Evolutionary conservation across 441 rosid genomes (phyloP).

Genomic region (California macrophylla): DNA sequence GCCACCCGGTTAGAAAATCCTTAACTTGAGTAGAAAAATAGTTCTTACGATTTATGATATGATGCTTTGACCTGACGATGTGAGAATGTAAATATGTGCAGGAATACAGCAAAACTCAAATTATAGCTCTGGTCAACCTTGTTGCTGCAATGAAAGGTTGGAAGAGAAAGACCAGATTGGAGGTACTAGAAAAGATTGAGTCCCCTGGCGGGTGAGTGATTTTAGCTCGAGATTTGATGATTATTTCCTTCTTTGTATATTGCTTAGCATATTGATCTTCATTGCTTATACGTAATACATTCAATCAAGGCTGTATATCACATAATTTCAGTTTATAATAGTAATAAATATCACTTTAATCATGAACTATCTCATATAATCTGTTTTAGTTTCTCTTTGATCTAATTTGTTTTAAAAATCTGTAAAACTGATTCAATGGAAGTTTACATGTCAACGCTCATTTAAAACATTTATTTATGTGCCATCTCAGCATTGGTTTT

Average conservation of each 20-base stretch:
- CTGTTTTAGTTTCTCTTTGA: no score
- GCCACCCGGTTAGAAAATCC: constrained; percentile 62
- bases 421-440: no score
- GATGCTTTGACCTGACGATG: neutral
- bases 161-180: constrained; percentile 87
- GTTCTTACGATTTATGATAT: neutral
- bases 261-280: constrained; percentile 17
- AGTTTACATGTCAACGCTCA: no score
- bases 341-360: neutral
- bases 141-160: constrained; percentile 91
- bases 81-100: constrained; percentile 18
- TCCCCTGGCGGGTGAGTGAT: constrained; percentile 24
- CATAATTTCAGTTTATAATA: constrained; percentile 20
- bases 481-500: no score
- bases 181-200: constrained; percentile 78
- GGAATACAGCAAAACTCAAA: constrained; percentile 75
- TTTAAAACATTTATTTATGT: no score
- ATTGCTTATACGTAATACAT: constrained; percentile 17
- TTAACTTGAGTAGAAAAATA: neutral
- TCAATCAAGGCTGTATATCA: constrained; percentile 33
- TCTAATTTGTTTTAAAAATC: no score
- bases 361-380: neutral
- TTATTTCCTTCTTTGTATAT: constrained; percentile 26
- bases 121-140: constrained; percentile 67
- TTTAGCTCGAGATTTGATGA: constrained; percentile 6